These are phyloP conservation scores for Hermanozyma aechmeae DNA, from an alignment of 805 yeast species.

Conservation along the genomic window DNA sequence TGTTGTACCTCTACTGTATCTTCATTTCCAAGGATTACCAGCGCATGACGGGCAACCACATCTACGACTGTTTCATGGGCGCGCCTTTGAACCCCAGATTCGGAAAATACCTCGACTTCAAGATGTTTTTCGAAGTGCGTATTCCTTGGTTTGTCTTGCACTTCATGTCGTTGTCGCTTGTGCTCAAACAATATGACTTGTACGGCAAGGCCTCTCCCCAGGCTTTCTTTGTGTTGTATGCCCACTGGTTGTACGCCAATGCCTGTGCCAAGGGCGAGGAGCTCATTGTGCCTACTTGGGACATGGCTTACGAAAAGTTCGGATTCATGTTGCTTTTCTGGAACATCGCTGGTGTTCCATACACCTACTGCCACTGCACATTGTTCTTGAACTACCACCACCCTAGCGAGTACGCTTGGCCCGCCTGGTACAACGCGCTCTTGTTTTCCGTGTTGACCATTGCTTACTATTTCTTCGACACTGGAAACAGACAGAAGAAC, in stretches of 20 bases:
- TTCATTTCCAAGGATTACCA: slow-evolving; percentile 66
- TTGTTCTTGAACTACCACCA: slow-evolving; percentile 74
- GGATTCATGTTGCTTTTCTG: slow-evolving; percentile 99
- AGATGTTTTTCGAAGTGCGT: slow-evolving; percentile 96
- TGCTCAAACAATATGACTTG: slow-evolving; percentile 67
- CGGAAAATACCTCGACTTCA: slow-evolving; percentile 77
- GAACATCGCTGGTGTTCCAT: slow-evolving; percentile 99
- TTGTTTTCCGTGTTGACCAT: slow-evolving; percentile 48
- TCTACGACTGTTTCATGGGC: slow-evolving; percentile 94
- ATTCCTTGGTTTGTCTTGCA: slow-evolving; percentile 92
- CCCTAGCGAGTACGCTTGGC: slow-evolving; percentile 76
- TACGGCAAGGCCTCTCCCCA: slow-evolving; percentile 79
- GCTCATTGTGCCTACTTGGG: slow-evolving; percentile 96
- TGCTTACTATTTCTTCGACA: slow-evolving; percentile 90
- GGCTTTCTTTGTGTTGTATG: slow-evolving; percentile 61
- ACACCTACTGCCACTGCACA: slow-evolving; percentile 93
- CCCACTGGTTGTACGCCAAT: slow-evolving; percentile 92
- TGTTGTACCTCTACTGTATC: slow-evolving; percentile 61
- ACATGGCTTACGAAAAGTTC: slow-evolving; percentile 97
- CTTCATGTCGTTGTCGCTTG: slow-evolving; percentile 66
- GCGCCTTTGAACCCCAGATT: slow-evolving; percentile 94
- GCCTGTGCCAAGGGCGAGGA: slow-evolving; percentile 98
- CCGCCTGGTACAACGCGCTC: slow-evolving; percentile 46
- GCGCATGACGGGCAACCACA: slow-evolving; percentile 81
- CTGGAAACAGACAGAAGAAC: slow-evolving; percentile 92